A percentile compares a stretch with the other conserved stretches of the same genome.
Evolutionary conservation across 441 rosid species (phyloP).

Genomic region (Erodium trifolium): DNA sequence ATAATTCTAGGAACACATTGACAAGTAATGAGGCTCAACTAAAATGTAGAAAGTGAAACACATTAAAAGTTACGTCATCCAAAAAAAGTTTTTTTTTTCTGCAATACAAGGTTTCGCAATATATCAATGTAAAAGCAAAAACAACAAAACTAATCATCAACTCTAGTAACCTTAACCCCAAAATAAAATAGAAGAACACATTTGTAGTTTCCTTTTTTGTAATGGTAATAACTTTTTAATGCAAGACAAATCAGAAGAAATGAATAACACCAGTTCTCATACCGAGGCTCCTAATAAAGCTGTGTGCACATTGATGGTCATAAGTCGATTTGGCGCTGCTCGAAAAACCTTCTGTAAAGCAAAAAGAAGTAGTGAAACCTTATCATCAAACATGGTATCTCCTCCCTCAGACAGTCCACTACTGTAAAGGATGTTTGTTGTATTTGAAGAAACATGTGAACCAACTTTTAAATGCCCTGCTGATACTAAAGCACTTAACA

Average conservation of each 20-base stretch:
- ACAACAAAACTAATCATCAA: neutral
- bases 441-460: constrained; percentile 45
- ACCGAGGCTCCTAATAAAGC: constrained; percentile 96
- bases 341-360: constrained; percentile 91
- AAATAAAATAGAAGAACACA: neutral
- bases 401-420: constrained; percentile 65
- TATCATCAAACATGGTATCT: constrained; percentile 90
- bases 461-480: constrained; percentile 71
- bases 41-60: too few species aligned
- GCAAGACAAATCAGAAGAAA: neutral
- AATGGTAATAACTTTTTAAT: neutral
- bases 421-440: constrained; percentile 50
- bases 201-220: neutral
- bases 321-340: constrained; percentile 85
- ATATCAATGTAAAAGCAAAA: neutral
- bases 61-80: neutral
- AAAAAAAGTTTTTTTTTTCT: neutral
- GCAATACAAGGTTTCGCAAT: neutral
- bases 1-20: too few species aligned
- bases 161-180: neutral
- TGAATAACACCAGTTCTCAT: constrained; percentile 18
- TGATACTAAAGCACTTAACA: constrained; percentile 76
- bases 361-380: constrained; percentile 83
- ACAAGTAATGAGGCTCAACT: too few species aligned
- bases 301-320: constrained; percentile 77